These are phyloP conservation scores for Penicillium lagena DNA, from an alignment of 495 filamentous ascomycete species.

Conservation along the genomic window DNA sequence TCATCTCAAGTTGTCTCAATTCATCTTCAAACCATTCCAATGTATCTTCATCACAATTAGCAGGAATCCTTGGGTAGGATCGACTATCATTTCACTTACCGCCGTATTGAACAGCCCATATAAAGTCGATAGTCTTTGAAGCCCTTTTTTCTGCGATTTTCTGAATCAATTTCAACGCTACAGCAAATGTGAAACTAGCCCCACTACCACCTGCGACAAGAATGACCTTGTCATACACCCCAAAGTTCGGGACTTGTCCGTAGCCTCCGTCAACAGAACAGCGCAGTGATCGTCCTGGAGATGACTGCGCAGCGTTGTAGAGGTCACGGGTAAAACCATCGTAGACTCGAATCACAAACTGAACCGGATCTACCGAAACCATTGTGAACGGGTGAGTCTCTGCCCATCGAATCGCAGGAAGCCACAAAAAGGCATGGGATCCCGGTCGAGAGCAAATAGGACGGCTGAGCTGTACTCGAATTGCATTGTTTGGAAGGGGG, in stretches of 20 bases:
- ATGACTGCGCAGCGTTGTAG: slow-evolving; percentile 39
- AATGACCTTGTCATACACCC: slow-evolving; percentile 49
- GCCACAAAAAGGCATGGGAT: slow-evolving; percentile 56
- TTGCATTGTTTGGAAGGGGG: slow-evolving; percentile 50
- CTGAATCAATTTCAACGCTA: slow-evolving; percentile 9
- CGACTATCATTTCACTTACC: background rate
- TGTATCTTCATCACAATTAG: background rate
- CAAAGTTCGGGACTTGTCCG: slow-evolving; percentile 49
- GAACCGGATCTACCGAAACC: slow-evolving; percentile 36
- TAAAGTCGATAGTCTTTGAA: slow-evolving; percentile 11
- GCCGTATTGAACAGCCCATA: slow-evolving; percentile 5
- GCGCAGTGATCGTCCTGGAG: slow-evolving; percentile 38
- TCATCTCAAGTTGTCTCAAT: background rate
- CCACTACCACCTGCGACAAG: slow-evolving; percentile 55
- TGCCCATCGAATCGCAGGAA: slow-evolving; percentile 47
- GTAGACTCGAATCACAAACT: slow-evolving; percentile 49
- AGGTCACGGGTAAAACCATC: slow-evolving; percentile 53
- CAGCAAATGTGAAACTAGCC: slow-evolving; percentile 42
- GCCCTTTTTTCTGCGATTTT: background rate
- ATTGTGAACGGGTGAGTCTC: slow-evolving; percentile 62
- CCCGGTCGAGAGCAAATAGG: slow-evolving; percentile 39
- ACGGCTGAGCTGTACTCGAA: slow-evolving; percentile 47
- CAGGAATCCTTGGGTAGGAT: too few relatives aligned
- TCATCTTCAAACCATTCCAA: slow-evolving; percentile 1
- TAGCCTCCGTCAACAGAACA: slow-evolving; percentile 55